These are phyloP conservation scores for Russula abietina DNA, from an alignment of 768 basidiomycete species.

Conservation along the genomic window DNA sequence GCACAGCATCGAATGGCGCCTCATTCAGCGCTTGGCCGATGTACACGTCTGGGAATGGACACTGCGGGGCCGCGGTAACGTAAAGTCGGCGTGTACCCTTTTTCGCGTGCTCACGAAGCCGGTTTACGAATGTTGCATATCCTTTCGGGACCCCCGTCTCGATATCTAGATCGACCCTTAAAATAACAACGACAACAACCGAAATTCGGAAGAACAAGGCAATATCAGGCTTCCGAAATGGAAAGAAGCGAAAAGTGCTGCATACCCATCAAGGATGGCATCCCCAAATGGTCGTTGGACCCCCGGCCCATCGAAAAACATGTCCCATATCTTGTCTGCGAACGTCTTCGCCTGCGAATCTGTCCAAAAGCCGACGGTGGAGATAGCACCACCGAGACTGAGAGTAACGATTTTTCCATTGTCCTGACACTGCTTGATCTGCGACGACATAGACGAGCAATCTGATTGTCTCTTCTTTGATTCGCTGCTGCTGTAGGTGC, in stretches of 20 bases:
- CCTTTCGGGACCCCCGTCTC: conserved; percentile 32
- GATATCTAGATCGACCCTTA: conserved; percentile 38
- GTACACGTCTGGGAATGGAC: conserved; percentile 35
- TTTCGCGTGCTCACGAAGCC: conserved; percentile 32
- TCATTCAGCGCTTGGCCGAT: conserved; percentile 33
- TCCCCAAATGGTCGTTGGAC: not conserved
- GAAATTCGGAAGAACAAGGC: not conserved
- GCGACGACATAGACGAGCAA: not conserved
- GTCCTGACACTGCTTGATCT: not conserved
- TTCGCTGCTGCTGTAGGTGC: not conserved
- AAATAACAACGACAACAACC: too few species aligned
- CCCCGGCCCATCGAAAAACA: not conserved
- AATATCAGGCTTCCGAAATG: not conserved
- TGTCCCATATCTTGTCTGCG: not conserved
- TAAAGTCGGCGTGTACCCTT: conserved; percentile 36
- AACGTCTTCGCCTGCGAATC: not conserved
- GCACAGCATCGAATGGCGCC: conserved; percentile 37
- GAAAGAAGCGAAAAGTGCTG: not conserved
- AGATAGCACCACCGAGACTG: not conserved
- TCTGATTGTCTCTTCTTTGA: not conserved
- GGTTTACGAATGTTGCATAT: conserved; percentile 37
- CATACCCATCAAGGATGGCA: not conserved
- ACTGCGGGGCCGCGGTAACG: conserved; percentile 38
- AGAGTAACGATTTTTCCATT: not conserved
- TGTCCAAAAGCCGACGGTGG: not conserved